These are phyloP conservation scores for Penicillium roqueforti DNA, from an alignment of 495 filamentous ascomycete species.

Conservation along the genomic window DNA sequence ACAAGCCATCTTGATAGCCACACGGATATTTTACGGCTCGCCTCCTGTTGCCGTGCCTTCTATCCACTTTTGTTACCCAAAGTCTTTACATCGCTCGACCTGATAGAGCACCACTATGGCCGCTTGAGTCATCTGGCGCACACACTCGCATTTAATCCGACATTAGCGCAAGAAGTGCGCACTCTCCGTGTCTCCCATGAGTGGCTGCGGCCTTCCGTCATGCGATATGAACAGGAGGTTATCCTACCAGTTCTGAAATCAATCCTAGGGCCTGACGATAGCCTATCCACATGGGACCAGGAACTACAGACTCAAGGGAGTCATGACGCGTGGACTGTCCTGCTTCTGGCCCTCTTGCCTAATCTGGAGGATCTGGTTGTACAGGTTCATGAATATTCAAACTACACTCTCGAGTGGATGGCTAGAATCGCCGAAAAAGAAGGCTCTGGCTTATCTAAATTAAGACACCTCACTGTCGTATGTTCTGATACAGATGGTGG, in stretches of 20 bases:
- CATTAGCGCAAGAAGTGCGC: not conserved
- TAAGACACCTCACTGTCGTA: not conserved
- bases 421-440: not conserved
- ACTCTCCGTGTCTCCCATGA: not conserved
- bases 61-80: conserved; percentile 1
- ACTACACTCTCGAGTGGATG: not conserved
- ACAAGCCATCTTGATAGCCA: not conserved
- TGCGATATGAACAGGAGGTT: not conserved
- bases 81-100: conserved; percentile 1
- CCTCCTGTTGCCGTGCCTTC: not conserved
- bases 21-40: not conserved
- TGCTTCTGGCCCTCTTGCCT: not conserved
- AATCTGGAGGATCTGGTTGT: not conserved
- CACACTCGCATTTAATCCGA: not conserved
- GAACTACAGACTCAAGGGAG: not conserved
- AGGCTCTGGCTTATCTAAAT: not conserved
- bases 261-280: not conserved
- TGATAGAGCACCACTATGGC: not conserved
- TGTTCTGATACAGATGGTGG: not conserved
- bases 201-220: not conserved
- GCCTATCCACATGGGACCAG: not conserved
- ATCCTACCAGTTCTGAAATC: not conserved
- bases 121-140: not conserved
- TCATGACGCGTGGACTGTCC: not conserved
- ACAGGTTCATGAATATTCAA: not conserved